Base-by-base conservation (phyloP, 1,139 yeast genomes). In the Zygosaccharomyces sapae region DNA sequence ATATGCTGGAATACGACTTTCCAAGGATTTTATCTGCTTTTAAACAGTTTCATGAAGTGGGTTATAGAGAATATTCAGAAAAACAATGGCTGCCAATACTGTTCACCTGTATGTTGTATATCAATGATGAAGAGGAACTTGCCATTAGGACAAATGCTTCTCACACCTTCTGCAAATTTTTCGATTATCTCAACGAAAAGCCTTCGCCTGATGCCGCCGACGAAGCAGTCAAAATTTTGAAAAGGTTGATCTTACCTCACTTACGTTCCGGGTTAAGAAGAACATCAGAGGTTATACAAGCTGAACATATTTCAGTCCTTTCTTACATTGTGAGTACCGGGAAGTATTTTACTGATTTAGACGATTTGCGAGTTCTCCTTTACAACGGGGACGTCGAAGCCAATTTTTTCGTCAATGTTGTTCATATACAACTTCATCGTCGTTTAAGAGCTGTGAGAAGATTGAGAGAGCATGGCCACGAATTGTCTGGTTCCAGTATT, bases 381-480 rank as follows among this genome's bases (percentile, higher is more conserved):
- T 76, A 73, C 56, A 75, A 75, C 42, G 83, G 81, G 37, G 95
- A 88, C 58, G 95, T 84, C 41, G 96, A 88, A 59, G 85, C 89
- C 1, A 83, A 87, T 63, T 89, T 92, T 62, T 92, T 92, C 71
- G 70, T 74, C 49, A 89, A 89, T 60, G 75, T 94, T 38, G 76
- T 77, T 52, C 97, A 92, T 62, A 81, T 92, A 44, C 98, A 94
- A 68, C 63, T 84, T 19, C 90, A 85, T 60, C 80, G 95, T 68
- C 83, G 97, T 58, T 89, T 85, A 63, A 76, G 88, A 58, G 95
- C 97, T 0, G 74, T 92, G 24, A 76, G 80, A 56, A 76, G 86
- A 50, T 69, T 88, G 30, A 72, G 74, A 24, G 72, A 71, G 6
- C 55, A 70, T 38, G 71, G 74, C 0, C 43, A 54, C 10, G 56